Percentiles rank a stretch among this genome's conserved stretches.
These are phyloP conservation scores for Blastomyces gilchristii DNA, from an alignment of 2,329 filamentous ascomycete genomes.

Conservation along the genomic window DNA sequence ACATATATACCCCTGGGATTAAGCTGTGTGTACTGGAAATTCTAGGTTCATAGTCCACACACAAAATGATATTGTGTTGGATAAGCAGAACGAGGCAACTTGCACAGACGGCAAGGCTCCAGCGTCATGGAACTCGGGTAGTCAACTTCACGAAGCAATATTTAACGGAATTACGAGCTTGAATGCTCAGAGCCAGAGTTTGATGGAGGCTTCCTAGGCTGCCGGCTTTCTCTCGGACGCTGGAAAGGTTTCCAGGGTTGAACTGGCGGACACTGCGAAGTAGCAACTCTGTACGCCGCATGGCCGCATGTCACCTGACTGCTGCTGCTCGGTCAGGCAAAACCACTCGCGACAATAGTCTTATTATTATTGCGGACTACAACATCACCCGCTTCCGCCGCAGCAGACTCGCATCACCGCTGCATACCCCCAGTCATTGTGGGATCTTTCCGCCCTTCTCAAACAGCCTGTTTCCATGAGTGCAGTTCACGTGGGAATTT, in stretches of 20 bases:
- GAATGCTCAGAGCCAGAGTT: not conserved
- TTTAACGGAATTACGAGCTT: not conserved
- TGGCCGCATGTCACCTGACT: not conserved
- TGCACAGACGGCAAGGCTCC: not conserved
- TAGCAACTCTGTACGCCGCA: too few species aligned
- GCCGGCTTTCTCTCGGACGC: not conserved
- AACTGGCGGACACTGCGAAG: too few species aligned
- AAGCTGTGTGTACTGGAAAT: not conserved
- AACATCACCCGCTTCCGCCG: not conserved
- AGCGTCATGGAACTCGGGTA: too few species aligned
- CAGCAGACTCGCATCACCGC: not conserved
- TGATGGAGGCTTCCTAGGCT: not conserved
- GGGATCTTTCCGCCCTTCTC: not conserved
- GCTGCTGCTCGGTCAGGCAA: not conserved
- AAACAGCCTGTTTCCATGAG: not conserved
- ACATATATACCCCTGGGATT: not conserved
- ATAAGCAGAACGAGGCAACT: not conserved
- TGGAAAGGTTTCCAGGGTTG: too few species aligned
- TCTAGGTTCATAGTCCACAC: not conserved
- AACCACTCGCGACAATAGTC: not conserved
- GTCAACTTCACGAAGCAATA: not conserved
- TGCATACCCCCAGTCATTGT: not conserved
- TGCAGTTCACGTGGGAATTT: not conserved
- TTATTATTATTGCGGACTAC: not conserved
- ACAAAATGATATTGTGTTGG: not conserved